These are phyloP conservation scores for Silybum marianum DNA, from an alignment of 129 eudicot genomes.

Conservation along the genomic window DNA sequence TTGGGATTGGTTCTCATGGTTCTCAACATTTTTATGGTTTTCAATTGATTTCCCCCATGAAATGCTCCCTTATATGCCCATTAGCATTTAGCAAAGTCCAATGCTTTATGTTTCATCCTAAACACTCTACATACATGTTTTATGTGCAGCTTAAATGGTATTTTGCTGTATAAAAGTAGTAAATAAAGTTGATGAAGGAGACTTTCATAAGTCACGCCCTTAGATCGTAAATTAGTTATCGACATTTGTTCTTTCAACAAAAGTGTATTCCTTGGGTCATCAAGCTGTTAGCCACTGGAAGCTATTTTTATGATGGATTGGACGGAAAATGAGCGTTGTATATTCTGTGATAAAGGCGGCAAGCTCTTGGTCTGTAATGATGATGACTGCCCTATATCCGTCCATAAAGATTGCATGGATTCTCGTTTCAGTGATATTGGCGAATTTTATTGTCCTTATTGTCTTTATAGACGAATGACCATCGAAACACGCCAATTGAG, in stretches of 20 bases:
- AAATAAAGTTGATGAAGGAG: too few relatives aligned
- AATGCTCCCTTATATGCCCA: too few relatives aligned
- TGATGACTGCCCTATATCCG: slow-evolving; percentile 61
- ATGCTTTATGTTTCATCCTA: background rate
- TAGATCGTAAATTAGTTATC: background rate
- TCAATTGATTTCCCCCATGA: too few relatives aligned
- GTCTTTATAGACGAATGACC: slow-evolving; percentile 42
- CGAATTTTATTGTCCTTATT: slow-evolving; percentile 64
- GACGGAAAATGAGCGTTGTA: slow-evolving; percentile 43
- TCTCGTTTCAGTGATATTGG: slow-evolving; percentile 47
- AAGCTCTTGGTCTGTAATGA: slow-evolving; percentile 56
- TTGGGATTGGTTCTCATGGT: too few relatives aligned
- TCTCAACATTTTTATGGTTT: too few relatives aligned
- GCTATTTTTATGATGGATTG: slow-evolving; percentile 40
- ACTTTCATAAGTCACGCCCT: background rate
- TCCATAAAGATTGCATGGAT: slow-evolving; percentile 67
- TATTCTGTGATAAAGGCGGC: slow-evolving; percentile 54
- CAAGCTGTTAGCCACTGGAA: too few relatives aligned
- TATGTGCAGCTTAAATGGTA: background rate
- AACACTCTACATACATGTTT: background rate
- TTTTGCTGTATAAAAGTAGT: too few relatives aligned
- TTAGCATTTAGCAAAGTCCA: too few relatives aligned
- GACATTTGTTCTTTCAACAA: background rate
- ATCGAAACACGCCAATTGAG: slow-evolving; percentile 30
- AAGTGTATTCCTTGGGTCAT: too few relatives aligned